Evolutionary conservation across 2,329 filamentous ascomycete species (phyloP).

Genomic region (Neonectria hederae): DNA sequence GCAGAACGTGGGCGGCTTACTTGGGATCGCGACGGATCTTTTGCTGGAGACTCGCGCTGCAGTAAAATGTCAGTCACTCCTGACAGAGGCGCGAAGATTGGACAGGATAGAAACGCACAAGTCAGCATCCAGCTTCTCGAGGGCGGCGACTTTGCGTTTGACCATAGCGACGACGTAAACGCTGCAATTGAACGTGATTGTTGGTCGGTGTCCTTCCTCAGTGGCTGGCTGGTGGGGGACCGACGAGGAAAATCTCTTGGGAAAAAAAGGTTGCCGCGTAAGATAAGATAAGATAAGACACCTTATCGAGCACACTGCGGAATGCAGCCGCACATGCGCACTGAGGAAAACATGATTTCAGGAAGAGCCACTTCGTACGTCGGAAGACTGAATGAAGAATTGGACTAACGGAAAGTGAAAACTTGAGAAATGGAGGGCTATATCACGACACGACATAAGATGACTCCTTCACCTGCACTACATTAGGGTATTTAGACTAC

Average conservation of each 20-base stretch:
- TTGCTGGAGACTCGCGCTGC: slow-evolving; percentile 85
- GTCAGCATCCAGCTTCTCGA: slow-evolving; percentile 95
- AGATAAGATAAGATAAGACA: slow-evolving; percentile 19
- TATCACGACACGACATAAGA: too few relatives aligned
- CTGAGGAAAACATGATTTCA: background rate
- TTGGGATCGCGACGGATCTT: slow-evolving; percentile 89
- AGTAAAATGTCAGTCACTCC: slow-evolving; percentile 39
- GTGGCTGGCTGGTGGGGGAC: slow-evolving; percentile 16
- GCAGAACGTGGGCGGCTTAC: slow-evolving; percentile 53
- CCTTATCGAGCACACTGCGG: slow-evolving; percentile 1
- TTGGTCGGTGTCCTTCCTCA: slow-evolving; percentile 5
- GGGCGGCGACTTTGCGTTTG: slow-evolving; percentile 88
- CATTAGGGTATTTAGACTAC: too few relatives aligned
- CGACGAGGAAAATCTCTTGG: slow-evolving; percentile 9
- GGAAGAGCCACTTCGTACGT: too few relatives aligned
- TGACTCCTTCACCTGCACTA: too few relatives aligned
- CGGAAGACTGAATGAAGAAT: too few relatives aligned
- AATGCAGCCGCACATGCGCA: background rate
- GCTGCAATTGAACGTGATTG: slow-evolving; percentile 11
- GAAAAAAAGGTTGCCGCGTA: background rate
- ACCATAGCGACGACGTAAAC: slow-evolving; percentile 63
- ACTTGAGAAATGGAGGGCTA: background rate
- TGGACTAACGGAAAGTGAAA: background rate
- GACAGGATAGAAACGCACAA: slow-evolving; percentile 59
- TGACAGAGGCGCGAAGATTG: background rate